Conservation (phyloP, 2,329 filamentous ascomycete species). For the Pseudocercospora crystallina region DNA sequence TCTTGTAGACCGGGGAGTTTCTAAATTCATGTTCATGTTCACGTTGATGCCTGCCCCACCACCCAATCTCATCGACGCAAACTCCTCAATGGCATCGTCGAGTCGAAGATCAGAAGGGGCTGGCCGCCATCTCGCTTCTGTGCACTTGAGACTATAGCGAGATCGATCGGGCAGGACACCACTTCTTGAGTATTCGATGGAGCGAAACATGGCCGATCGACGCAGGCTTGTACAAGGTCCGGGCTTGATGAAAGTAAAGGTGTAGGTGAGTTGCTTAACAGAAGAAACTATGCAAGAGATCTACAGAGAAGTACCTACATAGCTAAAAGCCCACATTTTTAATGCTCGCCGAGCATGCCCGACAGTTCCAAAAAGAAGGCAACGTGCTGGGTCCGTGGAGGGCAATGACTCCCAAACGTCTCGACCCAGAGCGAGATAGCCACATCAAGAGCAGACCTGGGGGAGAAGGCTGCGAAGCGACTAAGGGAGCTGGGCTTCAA, state of each 20-base stretch:
- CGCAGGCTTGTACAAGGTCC: not conserved
- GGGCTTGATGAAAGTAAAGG: not conserved
- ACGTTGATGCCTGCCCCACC: no score
- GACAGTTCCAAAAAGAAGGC: not conserved
- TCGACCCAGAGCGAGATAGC: not conserved
- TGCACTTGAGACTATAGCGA: slow-evolving; percentile 7
- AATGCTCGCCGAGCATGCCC: no score
- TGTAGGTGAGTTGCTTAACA: not conserved
- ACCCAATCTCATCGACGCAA: not conserved
- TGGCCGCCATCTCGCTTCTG: slow-evolving; percentile 1
- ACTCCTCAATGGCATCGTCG: slow-evolving; percentile 2
- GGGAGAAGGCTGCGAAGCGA: not conserved
- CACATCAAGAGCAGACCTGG: not conserved
- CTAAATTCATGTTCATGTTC: no score
- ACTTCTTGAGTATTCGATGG: slow-evolving; percentile 6
- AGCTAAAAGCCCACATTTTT: not conserved
- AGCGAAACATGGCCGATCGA: slow-evolving; percentile 3
- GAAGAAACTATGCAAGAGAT: not conserved
- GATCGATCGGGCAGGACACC: slow-evolving; percentile 5
- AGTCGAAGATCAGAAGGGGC: not conserved
- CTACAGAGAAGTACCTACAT: not conserved
- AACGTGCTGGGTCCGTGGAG: not conserved
- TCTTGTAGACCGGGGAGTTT: no score
- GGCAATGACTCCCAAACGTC: slow-evolving; percentile 1
- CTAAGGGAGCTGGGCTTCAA: not conserved